phyloP scores from a whole-genome alignment of 2,329 filamentous ascomycete species.

The Sporothrix variecibatus region DNA sequence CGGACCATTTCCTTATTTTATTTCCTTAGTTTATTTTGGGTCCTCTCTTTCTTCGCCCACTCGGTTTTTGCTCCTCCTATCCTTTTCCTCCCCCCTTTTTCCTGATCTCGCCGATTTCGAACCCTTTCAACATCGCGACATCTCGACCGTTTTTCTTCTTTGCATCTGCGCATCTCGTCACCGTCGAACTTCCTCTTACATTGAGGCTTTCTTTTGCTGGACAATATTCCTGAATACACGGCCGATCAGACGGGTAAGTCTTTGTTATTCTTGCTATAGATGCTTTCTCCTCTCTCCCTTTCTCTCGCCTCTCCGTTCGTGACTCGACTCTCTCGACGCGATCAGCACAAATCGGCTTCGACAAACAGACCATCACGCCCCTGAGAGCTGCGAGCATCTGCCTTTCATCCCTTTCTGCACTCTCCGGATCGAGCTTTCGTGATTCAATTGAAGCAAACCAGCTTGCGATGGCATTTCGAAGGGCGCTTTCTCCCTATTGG shows the following conservation, averaged over 20 bases:
- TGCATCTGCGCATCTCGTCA: slow-evolving; percentile 14
- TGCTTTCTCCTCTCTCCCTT: neutral
- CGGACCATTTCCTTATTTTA: slow-evolving; percentile 24
- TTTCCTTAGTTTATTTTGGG: slow-evolving; percentile 20
- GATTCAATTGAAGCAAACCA: neutral
- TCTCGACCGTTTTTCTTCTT: slow-evolving; percentile 14
- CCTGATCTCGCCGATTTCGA: slow-evolving; percentile 28
- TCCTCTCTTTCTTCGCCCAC: slow-evolving; percentile 21
- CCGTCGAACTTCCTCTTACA: neutral
- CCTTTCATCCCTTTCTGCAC: neutral
- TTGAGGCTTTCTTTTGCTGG: neutral
- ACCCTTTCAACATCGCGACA: slow-evolving; percentile 7
- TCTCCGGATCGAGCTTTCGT: neutral
- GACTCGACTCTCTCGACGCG: neutral
- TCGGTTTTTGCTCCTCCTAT: slow-evolving; percentile 22
- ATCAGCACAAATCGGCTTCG: neutral
- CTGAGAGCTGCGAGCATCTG: neutral
- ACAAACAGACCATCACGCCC: neutral
- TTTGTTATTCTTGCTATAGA: neutral
- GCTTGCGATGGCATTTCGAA: neutral
- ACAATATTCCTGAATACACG: neutral
- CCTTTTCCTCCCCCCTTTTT: slow-evolving; percentile 32
- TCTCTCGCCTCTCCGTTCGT: neutral
- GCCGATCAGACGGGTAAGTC: slow-evolving; percentile 10
- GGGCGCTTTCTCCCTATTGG: neutral